Base-by-base conservation (phyloP, 495 filamentous ascomycete genomes). In the Podospora sp. region DNA sequence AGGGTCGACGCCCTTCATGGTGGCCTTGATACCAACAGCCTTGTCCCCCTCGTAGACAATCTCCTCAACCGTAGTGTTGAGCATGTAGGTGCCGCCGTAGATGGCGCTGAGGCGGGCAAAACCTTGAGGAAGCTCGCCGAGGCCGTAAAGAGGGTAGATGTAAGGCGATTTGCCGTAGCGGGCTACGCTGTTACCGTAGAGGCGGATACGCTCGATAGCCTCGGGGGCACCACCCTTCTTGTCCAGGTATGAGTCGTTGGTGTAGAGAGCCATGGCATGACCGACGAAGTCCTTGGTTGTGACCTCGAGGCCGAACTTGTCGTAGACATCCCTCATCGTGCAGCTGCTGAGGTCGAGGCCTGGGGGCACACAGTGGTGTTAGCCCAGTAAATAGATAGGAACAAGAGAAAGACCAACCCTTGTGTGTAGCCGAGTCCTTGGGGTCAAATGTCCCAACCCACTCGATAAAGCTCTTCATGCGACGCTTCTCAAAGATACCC, bases 31-130 rank as follows among this genome's bases (percentile, higher is more conserved):
- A 40, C 94, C 95, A 18, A 87, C 85, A 7, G 93, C 93, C 83
- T 96, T 96, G 66, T 86, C 86, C 65, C 79, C 83, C 62, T 90
- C 89, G 76, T 94, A 97, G 25, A 91, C 74, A 60, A 99, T 82
- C 82, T 98, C 94, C 69, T 97, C 90, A 55, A 99, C 85, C 62
- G 84, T 87, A 65, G 95, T 97, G 84, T 98, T 98, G 72, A 99
- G 89, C 92, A 98, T 98, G 81, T 99, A 98, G 20, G 95, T 98
- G 71, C 96, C 96, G 70, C 96, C 96, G 77, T 98, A 97, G 80
- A 98, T 97, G 74, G 95, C 95, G 12, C 93, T 97, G 36, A 98
- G 85, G 75, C 96, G 94, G 56, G 95, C 96, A 76, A 99, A 99
- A 62, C 96, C 94, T 83, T 99, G 96, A 26, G 95, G 95, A 40